These are phyloP conservation scores for Penstemon barbatus DNA, from an alignment of 257 asterid species.

Conservation along the genomic window DNA sequence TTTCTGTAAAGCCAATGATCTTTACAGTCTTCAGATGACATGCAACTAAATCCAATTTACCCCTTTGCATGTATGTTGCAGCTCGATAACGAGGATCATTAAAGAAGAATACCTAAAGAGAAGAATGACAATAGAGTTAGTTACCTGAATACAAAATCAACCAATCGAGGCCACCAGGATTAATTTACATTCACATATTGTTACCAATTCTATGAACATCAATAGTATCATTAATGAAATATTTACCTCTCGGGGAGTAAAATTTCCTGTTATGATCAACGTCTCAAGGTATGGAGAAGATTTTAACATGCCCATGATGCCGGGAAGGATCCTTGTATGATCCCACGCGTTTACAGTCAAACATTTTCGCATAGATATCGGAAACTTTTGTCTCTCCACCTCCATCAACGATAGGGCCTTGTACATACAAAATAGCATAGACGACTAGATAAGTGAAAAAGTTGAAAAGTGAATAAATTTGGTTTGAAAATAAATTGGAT, in stretches of 20 bases:
- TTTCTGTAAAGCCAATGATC: neutral
- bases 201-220: no score
- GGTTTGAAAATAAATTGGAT: neutral
- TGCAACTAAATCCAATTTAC: neutral
- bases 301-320: conserved; percentile 18
- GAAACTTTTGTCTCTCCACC: conserved; percentile 8
- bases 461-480: no score
- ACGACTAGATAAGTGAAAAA: neutral
- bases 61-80: neutral
- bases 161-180: neutral
- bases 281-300: conserved; percentile 27
- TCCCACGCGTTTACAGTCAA: neutral
- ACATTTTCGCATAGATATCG: neutral
- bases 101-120: neutral
- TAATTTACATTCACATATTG: no score
- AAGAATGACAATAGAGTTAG: neutral
- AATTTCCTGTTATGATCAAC: neutral
- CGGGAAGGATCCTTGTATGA: neutral
- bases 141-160: neutral
- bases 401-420: conserved; percentile 13
- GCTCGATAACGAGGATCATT: neutral
- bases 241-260: neutral
- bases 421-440: neutral
- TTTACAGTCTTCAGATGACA: conserved; percentile 22
- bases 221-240: no score